A percentile compares a stretch with the other conserved stretches of the same genome.
Conservation (phyloP, 108 stramenopile genomes). For the Skeletonema marinoi region DNA sequence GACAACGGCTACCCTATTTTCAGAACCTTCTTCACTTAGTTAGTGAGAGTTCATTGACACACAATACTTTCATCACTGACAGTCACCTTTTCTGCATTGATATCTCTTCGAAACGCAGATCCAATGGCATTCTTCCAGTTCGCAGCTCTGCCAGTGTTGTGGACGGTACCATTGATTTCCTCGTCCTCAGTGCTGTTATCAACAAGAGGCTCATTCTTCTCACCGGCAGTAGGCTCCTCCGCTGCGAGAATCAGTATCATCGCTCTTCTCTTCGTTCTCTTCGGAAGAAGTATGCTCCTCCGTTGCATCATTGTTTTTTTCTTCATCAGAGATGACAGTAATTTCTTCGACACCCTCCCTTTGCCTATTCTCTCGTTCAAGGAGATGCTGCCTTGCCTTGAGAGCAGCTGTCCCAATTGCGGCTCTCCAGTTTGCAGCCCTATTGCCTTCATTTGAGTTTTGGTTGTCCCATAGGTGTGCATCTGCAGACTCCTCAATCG, state of each 20-base stretch:
- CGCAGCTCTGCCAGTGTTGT: too few relatives aligned
- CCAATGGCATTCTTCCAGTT: too few relatives aligned
- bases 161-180: not conserved
- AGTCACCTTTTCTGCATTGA: not conserved
- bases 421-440: not conserved
- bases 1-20: too few relatives aligned
- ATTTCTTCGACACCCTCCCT: not conserved
- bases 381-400: not conserved
- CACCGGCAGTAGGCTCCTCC: not conserved
- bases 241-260: not conserved
- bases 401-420: not conserved
- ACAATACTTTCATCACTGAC: too few relatives aligned
- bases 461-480: not conserved
- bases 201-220: not conserved
- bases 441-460: not conserved
- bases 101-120: too few relatives aligned
- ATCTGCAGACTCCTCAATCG: not conserved
- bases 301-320: not conserved
- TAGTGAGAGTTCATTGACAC: too few relatives aligned
- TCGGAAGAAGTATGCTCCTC: not conserved
- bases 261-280: not conserved
- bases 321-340: not conserved
- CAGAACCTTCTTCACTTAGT: too few relatives aligned
- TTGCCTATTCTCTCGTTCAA: not conserved
- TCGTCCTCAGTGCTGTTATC: not conserved